Evolutionary conservation across 2,329 filamentous ascomycete species (phyloP).

Genomic region (Fusarium piperis): DNA sequence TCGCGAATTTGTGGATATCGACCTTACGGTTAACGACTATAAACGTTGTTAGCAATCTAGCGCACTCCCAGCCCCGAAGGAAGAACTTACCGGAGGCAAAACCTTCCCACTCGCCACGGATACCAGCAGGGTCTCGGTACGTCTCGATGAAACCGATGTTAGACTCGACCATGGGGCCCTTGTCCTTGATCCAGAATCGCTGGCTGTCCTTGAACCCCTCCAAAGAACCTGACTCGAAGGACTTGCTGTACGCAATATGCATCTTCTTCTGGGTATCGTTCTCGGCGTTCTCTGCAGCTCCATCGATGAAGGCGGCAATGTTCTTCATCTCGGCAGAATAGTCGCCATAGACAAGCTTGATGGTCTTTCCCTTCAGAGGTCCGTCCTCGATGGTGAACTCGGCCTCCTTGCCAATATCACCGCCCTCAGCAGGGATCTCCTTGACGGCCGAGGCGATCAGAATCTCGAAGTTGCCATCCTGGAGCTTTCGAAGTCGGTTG

Average conservation of each 20-base stretch:
- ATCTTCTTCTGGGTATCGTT: constrained; percentile 81
- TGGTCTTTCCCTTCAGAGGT: constrained; percentile 70
- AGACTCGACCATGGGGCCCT: constrained; percentile 80
- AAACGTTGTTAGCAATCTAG: constrained; percentile 28
- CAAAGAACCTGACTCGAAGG: constrained; percentile 78
- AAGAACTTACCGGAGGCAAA: constrained; percentile 69
- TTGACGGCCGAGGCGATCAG: constrained; percentile 76
- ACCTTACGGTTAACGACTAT: constrained; percentile 72
- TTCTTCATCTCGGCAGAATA: constrained; percentile 75
- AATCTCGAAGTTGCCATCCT: constrained; percentile 73
- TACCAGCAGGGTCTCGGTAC: constrained; percentile 83
- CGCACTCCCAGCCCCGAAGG: not conserved
- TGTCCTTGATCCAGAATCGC: constrained; percentile 83
- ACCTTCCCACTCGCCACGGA: constrained; percentile 86
- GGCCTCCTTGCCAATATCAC: constrained; percentile 74
- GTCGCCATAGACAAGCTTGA: constrained; percentile 80
- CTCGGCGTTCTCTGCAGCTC: constrained; percentile 73
- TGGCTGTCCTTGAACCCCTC: constrained; percentile 84
- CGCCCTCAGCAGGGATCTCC: constrained; percentile 67
- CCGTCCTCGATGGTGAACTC: constrained; percentile 69
- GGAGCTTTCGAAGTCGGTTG: constrained; percentile 75
- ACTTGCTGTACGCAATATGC: constrained; percentile 77
- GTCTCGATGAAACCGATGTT: constrained; percentile 89
- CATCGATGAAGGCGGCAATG: constrained; percentile 73
- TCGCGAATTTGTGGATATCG: not conserved